Conservation (phyloP, 2,329 filamentous ascomycete species). For the Harringtonia aguacate region DNA sequence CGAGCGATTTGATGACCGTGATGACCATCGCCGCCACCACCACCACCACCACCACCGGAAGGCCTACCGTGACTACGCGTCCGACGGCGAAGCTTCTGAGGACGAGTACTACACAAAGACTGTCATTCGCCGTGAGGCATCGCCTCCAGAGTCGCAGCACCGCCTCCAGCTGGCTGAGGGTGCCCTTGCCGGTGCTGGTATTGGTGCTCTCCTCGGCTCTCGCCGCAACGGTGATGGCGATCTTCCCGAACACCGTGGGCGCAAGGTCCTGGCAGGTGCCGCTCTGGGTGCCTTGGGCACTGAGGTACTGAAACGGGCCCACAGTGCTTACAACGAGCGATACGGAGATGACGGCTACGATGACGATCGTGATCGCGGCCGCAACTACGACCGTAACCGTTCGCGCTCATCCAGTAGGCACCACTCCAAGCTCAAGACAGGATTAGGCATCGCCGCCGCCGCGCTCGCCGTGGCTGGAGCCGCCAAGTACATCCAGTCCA, state of each 20-base stretch:
- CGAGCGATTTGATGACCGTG: slow-evolving; percentile 18
- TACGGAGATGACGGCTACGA: slow-evolving; percentile 28
- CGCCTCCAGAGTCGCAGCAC: slow-evolving; percentile 34
- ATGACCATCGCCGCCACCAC: slow-evolving; percentile 19
- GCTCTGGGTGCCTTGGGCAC: slow-evolving; percentile 53
- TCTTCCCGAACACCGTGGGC: slow-evolving; percentile 38
- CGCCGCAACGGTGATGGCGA: slow-evolving; percentile 41
- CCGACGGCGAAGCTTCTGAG: slow-evolving; percentile 26
- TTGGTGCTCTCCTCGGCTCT: slow-evolving; percentile 47
- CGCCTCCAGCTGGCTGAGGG: slow-evolving; percentile 53
- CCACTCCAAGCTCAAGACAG: slow-evolving; percentile 45
- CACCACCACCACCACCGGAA: slow-evolving; percentile 26
- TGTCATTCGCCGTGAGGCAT: slow-evolving; percentile 39
- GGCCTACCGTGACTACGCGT: slow-evolving; percentile 23
- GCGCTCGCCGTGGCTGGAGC: slow-evolving; percentile 55
- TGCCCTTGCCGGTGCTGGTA: slow-evolving; percentile 52
- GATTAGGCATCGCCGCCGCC: slow-evolving; percentile 51
- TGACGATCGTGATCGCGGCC: slow-evolving; percentile 14
- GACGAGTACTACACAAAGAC: slow-evolving; percentile 34
- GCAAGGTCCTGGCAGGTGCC: slow-evolving; percentile 50
- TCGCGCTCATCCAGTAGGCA: slow-evolving; percentile 23
- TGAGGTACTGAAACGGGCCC: slow-evolving; percentile 48
- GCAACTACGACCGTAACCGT: slow-evolving; percentile 28
- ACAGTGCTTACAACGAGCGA: slow-evolving; percentile 49
- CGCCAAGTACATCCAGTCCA: slow-evolving; percentile 51